Evolutionary conservation across 2,329 filamentous ascomycete species (phyloP).

Genomic region (Trichophyton simii): DNA sequence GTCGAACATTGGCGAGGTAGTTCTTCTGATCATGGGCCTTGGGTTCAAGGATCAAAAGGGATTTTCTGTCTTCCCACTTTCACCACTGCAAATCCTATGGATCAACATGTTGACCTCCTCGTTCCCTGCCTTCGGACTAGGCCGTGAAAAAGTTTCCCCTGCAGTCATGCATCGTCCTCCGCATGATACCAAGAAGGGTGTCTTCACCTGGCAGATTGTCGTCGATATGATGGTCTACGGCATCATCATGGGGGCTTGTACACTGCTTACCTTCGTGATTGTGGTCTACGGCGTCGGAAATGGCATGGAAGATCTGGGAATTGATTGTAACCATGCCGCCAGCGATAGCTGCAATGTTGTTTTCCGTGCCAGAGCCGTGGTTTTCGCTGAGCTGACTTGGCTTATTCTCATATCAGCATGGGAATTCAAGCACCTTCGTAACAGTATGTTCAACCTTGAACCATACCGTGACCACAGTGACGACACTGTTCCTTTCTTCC

Average conservation of each 20-base stretch:
- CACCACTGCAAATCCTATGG: constrained; percentile 50
- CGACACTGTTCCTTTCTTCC: constrained; percentile 22
- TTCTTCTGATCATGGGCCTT: constrained; percentile 45
- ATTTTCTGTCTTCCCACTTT: constrained; percentile 47
- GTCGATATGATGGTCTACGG: constrained; percentile 44
- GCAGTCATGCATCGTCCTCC: constrained; percentile 45
- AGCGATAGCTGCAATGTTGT: constrained; percentile 13
- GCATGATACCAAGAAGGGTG: constrained; percentile 38
- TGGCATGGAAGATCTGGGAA: constrained; percentile 26
- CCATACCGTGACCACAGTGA: constrained; percentile 18
- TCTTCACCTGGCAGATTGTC: constrained; percentile 43
- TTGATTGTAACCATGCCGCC: constrained; percentile 13
- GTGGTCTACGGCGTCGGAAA: constrained; percentile 35
- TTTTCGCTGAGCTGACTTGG: constrained; percentile 46
- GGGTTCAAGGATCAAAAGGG: constrained; percentile 43
- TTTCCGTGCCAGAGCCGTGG: constrained; percentile 42
- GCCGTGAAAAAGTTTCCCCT: constrained; percentile 42
- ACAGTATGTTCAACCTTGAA: constrained; percentile 44
- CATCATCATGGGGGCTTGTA: constrained; percentile 39
- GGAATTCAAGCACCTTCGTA: constrained; percentile 43
- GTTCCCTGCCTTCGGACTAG: constrained; percentile 48
- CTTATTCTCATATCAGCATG: constrained; percentile 45
- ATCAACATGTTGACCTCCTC: constrained; percentile 52
- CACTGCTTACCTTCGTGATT: constrained; percentile 40
- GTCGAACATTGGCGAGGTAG: constrained; percentile 46